Percentiles rank a stretch among this genome's conserved stretches.
Conservation (phyloP, 1,139 yeast species). For the Yamadazyma kanchanaburiensis region DNA sequence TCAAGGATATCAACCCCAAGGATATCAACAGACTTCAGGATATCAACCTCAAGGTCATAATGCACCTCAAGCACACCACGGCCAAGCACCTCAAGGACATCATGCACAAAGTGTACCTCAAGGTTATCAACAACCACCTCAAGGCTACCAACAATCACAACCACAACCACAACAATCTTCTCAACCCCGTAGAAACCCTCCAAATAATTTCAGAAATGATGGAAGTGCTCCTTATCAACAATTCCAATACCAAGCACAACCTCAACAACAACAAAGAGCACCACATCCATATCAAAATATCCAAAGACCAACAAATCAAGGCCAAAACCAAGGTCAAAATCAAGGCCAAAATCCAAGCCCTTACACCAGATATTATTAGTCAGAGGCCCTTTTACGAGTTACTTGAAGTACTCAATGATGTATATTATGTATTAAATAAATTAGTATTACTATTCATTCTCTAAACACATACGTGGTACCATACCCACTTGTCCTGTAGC, state of each 20-base stretch:
- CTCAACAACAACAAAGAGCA: slow-evolving; percentile 6
- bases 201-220: slow-evolving; percentile 11
- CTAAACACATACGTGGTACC: slow-evolving; percentile 33
- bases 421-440: slow-evolving; percentile 6
- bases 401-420: slow-evolving; percentile 1
- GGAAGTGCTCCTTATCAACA: slow-evolving; percentile 11
- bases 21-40: too few species aligned
- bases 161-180: slow-evolving; percentile 2
- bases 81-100: background rate
- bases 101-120: background rate
- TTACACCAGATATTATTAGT: slow-evolving; percentile 13
- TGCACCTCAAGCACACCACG: slow-evolving; percentile 2
- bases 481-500: slow-evolving; percentile 22
- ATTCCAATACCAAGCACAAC: slow-evolving; percentile 12
- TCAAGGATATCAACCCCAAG: background rate
- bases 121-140: slow-evolving; percentile 2
- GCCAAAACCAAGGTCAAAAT: slow-evolving; percentile 6
- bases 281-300: slow-evolving; percentile 7
- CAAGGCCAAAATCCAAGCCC: slow-evolving; percentile 8
- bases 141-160: slow-evolving; percentile 5
- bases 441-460: slow-evolving; percentile 22
- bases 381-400: background rate
- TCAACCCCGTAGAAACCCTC: too few species aligned
- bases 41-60: slow-evolving; percentile 3
- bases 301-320: slow-evolving; percentile 2